Evolutionary conservation across 2,329 filamentous ascomycete species (phyloP).

Genomic region (Coniochaeta sp.): DNA sequence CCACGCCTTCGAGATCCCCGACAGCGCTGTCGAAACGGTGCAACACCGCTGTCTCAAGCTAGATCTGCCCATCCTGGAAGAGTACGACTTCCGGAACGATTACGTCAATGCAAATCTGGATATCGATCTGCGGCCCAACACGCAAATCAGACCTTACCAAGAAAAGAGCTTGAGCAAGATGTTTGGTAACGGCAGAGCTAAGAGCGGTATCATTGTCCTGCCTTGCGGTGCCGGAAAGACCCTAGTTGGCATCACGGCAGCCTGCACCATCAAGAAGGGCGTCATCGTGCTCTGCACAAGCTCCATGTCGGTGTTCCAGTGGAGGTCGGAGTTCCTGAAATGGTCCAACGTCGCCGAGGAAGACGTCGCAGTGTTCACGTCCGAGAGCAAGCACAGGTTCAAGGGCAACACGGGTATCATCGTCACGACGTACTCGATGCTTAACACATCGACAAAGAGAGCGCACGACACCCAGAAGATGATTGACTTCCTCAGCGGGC

Average conservation of each 20-base stretch:
- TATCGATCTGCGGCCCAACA: slow-evolving; percentile 84
- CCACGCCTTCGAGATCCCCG: slow-evolving; percentile 86
- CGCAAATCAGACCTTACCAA: slow-evolving; percentile 89
- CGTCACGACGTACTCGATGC: slow-evolving; percentile 97
- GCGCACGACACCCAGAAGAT: slow-evolving; percentile 94
- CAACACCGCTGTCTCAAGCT: slow-evolving; percentile 85
- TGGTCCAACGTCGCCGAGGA: slow-evolving; percentile 95
- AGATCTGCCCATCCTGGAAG: slow-evolving; percentile 81
- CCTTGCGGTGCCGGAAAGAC: slow-evolving; percentile 97
- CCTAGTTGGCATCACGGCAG: slow-evolving; percentile 93
- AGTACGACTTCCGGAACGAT: slow-evolving; percentile 96
- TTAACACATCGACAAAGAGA: slow-evolving; percentile 76
- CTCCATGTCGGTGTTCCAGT: slow-evolving; percentile 96
- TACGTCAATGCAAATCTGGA: slow-evolving; percentile 82
- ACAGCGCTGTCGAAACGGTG: slow-evolving; percentile 74
- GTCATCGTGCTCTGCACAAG: slow-evolving; percentile 93
- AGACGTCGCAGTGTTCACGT: slow-evolving; percentile 91
- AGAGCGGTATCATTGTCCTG: slow-evolving; percentile 94
- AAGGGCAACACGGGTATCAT: slow-evolving; percentile 89
- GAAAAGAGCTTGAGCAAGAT: slow-evolving; percentile 98
- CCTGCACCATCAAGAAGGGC: slow-evolving; percentile 95
- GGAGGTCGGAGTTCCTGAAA: slow-evolving; percentile 92
- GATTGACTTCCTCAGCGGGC: slow-evolving; percentile 84
- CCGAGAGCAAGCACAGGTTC: slow-evolving; percentile 80
- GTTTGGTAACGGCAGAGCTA: slow-evolving; percentile 96